Base-by-base conservation (phyloP, 1,284 basidiomycete genomes). In the Fistulinella staudtii region DNA sequence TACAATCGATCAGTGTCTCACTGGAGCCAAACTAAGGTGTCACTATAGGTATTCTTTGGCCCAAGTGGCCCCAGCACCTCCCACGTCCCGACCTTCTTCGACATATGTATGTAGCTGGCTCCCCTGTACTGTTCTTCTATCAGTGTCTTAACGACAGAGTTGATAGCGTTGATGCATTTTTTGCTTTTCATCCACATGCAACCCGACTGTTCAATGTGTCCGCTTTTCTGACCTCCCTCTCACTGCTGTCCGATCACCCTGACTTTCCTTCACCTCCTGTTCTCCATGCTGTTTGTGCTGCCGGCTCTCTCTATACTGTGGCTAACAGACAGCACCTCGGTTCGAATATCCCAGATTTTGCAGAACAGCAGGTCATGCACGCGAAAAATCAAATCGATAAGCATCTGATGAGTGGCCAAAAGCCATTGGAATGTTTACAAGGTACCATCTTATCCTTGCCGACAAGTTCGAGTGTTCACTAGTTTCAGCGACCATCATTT, bases 261-360 rank as follows among this genome's bases (percentile, higher is more conserved):
- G 76, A 79, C 44, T 91, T 89, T 54, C 88, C 88, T 5, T 73
- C 75, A 20, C 54, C 72, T 3, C 74, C 80, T 5, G 61, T 89
- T 21, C 69, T 91, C 3, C 88, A 91, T 60, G 81, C 83, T 6
- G 82, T 91, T 39, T 87, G 85, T 63, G 85, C 85, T 9, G 72
- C 84, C 30, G 82, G 83, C 20, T 82, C 80, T 51, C 67, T 82
- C 27, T 86, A 84, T 52, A 82, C 79, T 3, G 74, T 75, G 3
- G 75, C 80, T 15, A 73, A 71, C 27, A 77, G 72, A 35, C 46
- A 47, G 17, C 44, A 51, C 21, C 24, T 38, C 13, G 42, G 31
- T 23, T 27, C 23, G 27, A 30, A 25, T 35, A 17, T 34, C 17
- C 15, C 45, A 21, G 39, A 45, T 5, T 86, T 87, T 58, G 77